These are phyloP conservation scores for Solanum hybrid DNA, from an alignment of 305 asterid species.

Conservation along the genomic window DNA sequence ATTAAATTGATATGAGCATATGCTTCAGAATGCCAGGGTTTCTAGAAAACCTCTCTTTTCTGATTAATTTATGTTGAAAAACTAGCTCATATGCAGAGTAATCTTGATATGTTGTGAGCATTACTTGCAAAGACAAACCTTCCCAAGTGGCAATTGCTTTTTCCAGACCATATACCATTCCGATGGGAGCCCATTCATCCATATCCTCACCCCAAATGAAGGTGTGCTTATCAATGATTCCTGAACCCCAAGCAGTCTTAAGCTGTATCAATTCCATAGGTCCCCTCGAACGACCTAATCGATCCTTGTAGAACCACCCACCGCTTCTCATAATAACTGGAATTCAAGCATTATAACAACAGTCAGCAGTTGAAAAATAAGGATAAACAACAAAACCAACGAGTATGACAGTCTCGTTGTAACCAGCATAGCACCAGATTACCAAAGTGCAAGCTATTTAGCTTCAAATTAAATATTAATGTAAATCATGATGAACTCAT, in stretches of 20 bases:
- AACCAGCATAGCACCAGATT: neutral
- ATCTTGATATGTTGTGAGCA: neutral
- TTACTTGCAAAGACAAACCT: conserved; percentile 37
- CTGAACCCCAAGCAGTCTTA: conserved; percentile 96
- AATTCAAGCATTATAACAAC: neutral
- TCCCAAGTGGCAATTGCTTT: conserved; percentile 97
- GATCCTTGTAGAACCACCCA: conserved; percentile 81
- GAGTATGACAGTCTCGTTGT: neutral
- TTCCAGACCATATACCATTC: conserved; percentile 88
- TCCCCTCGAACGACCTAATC: conserved; percentile 93
- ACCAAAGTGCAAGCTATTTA: neutral
- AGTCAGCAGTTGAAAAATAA: neutral
- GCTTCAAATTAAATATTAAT: neutral
- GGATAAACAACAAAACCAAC: neutral
- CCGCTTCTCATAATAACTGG: conserved; percentile 85
- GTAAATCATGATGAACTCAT: neutral
- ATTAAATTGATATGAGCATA: neutral
- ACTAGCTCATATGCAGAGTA: neutral
- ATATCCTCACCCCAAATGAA: conserved; percentile 90
- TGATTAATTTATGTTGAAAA: neutral
- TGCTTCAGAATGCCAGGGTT: neutral
- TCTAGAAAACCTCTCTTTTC: neutral
- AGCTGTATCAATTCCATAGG: conserved; percentile 91
- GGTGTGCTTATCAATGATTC: conserved; percentile 84
- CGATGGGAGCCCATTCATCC: conserved; percentile 96